phyloP scores from a whole-genome alignment of 2,329 filamentous ascomycete genomes.

The Calonectria pseudoturangicola region DNA sequence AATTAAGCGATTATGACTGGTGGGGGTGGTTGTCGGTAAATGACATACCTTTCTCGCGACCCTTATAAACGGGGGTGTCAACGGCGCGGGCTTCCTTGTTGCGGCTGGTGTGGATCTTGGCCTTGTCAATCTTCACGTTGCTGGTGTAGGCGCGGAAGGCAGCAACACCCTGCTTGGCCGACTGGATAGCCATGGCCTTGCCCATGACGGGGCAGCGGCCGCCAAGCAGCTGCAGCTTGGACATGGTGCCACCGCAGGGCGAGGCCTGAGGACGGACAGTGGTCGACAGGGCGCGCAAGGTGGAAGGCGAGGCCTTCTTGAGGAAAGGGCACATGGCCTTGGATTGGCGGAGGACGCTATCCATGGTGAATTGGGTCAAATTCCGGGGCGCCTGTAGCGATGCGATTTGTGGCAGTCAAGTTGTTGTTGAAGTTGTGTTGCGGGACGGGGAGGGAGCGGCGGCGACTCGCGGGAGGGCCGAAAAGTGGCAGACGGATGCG shows the following conservation, averaged over 20 bases:
- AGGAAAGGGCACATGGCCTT: constrained; percentile 98
- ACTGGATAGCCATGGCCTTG: constrained; percentile 94
- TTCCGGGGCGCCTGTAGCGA: constrained; percentile 23
- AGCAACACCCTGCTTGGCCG: constrained; percentile 71
- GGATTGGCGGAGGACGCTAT: constrained; percentile 94
- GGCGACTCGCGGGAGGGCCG: constrained; percentile 29
- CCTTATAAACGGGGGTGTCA: constrained; percentile 72
- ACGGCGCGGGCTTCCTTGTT: constrained; percentile 86
- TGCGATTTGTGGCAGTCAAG: not conserved
- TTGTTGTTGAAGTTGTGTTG: not conserved
- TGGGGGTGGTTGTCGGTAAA: not conserved
- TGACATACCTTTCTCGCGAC: constrained; percentile 71
- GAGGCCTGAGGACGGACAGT: constrained; percentile 77
- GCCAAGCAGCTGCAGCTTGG: constrained; percentile 94
- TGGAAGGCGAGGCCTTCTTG: constrained; percentile 93
- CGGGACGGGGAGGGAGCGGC: not conserved
- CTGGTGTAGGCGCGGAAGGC: constrained; percentile 69
- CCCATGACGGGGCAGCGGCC: constrained; percentile 99
- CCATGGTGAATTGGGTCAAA: constrained; percentile 75
- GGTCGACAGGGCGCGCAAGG: constrained; percentile 91
- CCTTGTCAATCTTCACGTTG: constrained; percentile 75
- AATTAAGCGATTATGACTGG: constrained; percentile 10
- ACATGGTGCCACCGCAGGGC: constrained; percentile 93
- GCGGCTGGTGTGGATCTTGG: constrained; percentile 87
- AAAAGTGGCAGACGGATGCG: constrained; percentile 5